Base-by-base conservation (phyloP, 1,284 basidiomycete species). In the Dichomitus squalens region DNA sequence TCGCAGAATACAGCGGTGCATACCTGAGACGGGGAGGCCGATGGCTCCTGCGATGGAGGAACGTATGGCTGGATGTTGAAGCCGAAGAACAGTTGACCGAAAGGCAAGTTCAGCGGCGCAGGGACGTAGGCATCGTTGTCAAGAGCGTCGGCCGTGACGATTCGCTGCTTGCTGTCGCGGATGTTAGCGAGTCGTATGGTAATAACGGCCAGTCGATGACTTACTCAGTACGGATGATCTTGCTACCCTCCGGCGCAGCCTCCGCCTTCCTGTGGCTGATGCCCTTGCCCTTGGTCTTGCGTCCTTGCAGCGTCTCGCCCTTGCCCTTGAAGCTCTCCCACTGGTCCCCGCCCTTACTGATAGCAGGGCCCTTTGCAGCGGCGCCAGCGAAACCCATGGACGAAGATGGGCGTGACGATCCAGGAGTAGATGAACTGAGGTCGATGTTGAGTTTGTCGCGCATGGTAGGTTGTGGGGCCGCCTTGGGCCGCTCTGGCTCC, bases 401-500 rank as follows among this genome's bases (percentile, higher is more conserved):
- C 2, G 92, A 95, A 0, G 82, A 84, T 2, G 94, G 92, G 18
- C 93, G 79, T 25, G 91, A 93, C 1, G 90, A 92, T 12, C 89
- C 89, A 3, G 86, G 89, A 14, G 91, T 92, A 9, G 90, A 87
- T 1, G 87, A 88, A 62, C 88, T 87, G 23, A 95, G 76, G 70
- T 99, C 95, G 60, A 99, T 98, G 72, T 95, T 95, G 55, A 98
- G 84, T 75, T 98, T 98, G 52, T 92, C 92, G 0, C 96, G 96
- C 96, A 99, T 98, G 1, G 96, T 98, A 8, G 92, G 75, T 8
- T 89, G 87, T 1, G 95, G 88, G 1, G 87, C 84, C 2, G 91
- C 83, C 53, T 92, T 92, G 6, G 90, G 89, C 39, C 90, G 85
- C 63, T 93, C 88, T 0, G 96, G 97, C 72, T 99, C 97, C 21